Evolutionary conservation across 768 basidiomycete species (phyloP).

Genomic region (Boletus rubroflammeus): DNA sequence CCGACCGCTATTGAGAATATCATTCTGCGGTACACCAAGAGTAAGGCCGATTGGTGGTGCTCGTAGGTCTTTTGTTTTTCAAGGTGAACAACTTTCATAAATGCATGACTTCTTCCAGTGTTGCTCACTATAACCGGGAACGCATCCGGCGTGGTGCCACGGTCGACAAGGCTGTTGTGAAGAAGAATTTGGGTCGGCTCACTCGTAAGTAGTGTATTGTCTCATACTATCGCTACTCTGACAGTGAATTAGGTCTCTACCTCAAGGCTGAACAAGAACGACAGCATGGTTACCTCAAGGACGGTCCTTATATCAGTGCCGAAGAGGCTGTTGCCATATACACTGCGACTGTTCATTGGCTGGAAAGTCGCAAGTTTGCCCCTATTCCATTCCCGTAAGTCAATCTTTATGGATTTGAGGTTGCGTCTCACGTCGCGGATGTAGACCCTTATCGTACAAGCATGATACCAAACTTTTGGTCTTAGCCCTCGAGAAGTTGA

Average conservation of each 20-base stretch:
- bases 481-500: slow-evolving; percentile 94
- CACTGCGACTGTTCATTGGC: slow-evolving; percentile 98
- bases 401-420: background rate
- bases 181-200: slow-evolving; percentile 97
- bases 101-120: slow-evolving; percentile 39
- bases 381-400: slow-evolving; percentile 96
- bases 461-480: slow-evolving; percentile 98
- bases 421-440: slow-evolving; percentile 1
- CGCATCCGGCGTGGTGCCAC: slow-evolving; percentile 96
- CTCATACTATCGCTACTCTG: background rate
- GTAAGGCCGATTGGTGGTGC: slow-evolving; percentile 99
- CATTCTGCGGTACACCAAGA: slow-evolving; percentile 97
- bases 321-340: slow-evolving; percentile 99
- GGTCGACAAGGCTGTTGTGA: slow-evolving; percentile 97
- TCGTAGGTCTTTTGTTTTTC: slow-evolving; percentile 47
- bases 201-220: slow-evolving; percentile 59
- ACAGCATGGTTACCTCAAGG: slow-evolving; percentile 98
- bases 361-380: slow-evolving; percentile 96
- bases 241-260: slow-evolving; percentile 61
- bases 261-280: slow-evolving; percentile 99
- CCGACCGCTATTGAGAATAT: slow-evolving; percentile 99
- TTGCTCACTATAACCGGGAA: slow-evolving; percentile 97
- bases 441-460: slow-evolving; percentile 92
- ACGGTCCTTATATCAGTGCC: slow-evolving; percentile 97
- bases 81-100: background rate